These are phyloP conservation scores for Fraxinus velutina DNA, from an alignment of 305 asterid genomes.

Conservation along the genomic window DNA sequence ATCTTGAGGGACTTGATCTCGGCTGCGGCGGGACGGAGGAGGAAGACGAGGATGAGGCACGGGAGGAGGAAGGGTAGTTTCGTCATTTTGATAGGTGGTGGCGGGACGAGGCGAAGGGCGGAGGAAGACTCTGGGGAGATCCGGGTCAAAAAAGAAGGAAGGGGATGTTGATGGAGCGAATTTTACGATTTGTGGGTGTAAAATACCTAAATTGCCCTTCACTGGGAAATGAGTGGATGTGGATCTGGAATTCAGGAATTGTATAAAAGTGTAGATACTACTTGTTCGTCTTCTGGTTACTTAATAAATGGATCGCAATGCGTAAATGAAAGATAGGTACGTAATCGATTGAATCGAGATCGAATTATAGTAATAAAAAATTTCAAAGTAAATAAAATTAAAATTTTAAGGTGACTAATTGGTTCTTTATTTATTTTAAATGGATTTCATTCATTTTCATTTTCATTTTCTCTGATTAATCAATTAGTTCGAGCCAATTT, in stretches of 20 bases:
- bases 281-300: too few relatives aligned
- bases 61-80: slow-evolving; percentile 40
- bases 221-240: not conserved
- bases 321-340: too few relatives aligned
- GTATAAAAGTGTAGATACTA: too few relatives aligned
- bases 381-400: too few relatives aligned
- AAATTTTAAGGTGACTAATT: not conserved
- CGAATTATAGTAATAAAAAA: too few relatives aligned
- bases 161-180: slow-evolving; percentile 23
- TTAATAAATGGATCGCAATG: too few relatives aligned
- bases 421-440: not conserved
- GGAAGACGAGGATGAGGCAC: slow-evolving; percentile 27
- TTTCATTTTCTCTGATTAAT: too few relatives aligned
- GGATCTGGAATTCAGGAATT: not conserved
- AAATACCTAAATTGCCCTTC: slow-evolving; percentile 30
- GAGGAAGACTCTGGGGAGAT: not conserved
- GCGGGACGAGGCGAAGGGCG: not conserved
- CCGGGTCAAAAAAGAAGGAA: slow-evolving; percentile 11
- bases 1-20: slow-evolving; percentile 80
- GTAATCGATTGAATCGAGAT: too few relatives aligned
- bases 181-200: not conserved
- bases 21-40: slow-evolving; percentile 46
- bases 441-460: not conserved
- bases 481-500: too few relatives aligned
- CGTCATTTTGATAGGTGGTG: slow-evolving; percentile 42